Percentiles rank a stretch among this genome's conserved stretches.
phyloP scores from a whole-genome alignment of 495 filamentous ascomycete species.

The Penicillium chermesinum region DNA sequence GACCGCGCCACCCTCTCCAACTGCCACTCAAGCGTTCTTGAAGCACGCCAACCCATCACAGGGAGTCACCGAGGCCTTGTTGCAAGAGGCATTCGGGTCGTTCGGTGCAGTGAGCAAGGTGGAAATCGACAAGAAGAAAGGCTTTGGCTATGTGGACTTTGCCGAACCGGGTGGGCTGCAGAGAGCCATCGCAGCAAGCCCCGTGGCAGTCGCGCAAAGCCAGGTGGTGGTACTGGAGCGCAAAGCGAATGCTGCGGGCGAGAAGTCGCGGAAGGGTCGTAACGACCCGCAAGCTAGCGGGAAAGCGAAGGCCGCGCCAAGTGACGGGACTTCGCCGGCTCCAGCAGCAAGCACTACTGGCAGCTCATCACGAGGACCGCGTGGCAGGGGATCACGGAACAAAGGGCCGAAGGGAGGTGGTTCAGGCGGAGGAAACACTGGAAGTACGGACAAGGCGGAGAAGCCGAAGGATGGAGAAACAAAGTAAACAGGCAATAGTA shows the following conservation, averaged over 20 bases:
- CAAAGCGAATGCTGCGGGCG: conserved; percentile 48
- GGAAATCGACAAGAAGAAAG: conserved; percentile 89
- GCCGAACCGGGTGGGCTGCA: conserved; percentile 61
- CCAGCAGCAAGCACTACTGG: conserved; percentile 11
- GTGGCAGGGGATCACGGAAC: conserved; percentile 29
- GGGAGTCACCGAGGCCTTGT: conserved; percentile 74
- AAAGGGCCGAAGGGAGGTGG: conserved; percentile 24
- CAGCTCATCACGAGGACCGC: conserved; percentile 33
- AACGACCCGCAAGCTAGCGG: conserved; percentile 24
- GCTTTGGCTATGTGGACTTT: conserved; percentile 88
- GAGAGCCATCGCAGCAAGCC: conserved; percentile 76
- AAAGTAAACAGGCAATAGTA: not conserved
- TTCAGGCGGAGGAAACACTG: conserved; percentile 1
- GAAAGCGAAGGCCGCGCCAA: not conserved
- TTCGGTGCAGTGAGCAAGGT: conserved; percentile 71
- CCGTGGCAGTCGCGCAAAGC: conserved; percentile 73
- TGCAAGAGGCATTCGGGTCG: conserved; percentile 63
- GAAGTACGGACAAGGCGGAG: conserved; percentile 12
- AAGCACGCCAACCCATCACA: conserved; percentile 91
- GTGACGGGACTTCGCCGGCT: not conserved
- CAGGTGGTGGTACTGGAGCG: conserved; percentile 81
- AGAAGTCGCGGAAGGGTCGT: conserved; percentile 39
- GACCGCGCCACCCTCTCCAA: conserved; percentile 34
- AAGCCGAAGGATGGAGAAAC: conserved; percentile 8
- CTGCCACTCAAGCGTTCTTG: conserved; percentile 77